phyloP scores from a whole-genome alignment of 257 asterid genomes.

The Plantago major region DNA sequence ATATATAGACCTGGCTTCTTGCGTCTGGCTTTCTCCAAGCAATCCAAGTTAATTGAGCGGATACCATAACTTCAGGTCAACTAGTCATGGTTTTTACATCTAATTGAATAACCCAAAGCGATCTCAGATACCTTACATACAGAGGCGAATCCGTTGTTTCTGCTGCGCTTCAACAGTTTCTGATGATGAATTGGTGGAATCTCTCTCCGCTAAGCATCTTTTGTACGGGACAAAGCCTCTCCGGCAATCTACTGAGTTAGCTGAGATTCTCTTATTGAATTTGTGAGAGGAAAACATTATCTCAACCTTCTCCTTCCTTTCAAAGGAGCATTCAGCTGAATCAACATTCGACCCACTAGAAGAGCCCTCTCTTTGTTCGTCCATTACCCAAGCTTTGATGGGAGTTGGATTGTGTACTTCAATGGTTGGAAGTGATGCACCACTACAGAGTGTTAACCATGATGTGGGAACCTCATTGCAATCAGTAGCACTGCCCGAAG shows the following conservation, averaged over 20 bases:
- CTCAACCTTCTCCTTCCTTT: conserved; percentile 16
- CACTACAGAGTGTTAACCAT: conserved; percentile 34
- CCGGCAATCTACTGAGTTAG: conserved; percentile 28
- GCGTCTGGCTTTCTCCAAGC: too few relatives aligned
- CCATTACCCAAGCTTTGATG: conserved; percentile 27
- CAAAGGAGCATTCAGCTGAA: conserved; percentile 14
- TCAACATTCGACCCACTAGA: conserved; percentile 40
- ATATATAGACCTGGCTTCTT: too few relatives aligned
- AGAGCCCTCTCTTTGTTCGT: conserved; percentile 42
- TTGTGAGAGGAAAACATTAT: conserved; percentile 21
- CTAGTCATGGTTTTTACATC: background rate
- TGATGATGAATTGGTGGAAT: conserved; percentile 21
- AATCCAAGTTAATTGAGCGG: too few relatives aligned
- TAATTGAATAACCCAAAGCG: too few relatives aligned
- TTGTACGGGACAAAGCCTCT: conserved; percentile 83
- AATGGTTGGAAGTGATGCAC: conserved; percentile 17
- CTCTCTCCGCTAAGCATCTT: conserved; percentile 54
- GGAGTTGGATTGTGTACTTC: conserved; percentile 61
- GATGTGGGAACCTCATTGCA: conserved; percentile 23
- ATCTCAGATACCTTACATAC: conserved; percentile 22
- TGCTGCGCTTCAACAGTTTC: conserved; percentile 47
- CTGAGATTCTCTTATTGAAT: conserved; percentile 29
- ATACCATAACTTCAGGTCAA: background rate
- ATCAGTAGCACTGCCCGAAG: background rate
- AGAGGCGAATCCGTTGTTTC: conserved; percentile 48